A percentile compares a stretch with the other conserved stretches of the same genome.
phyloP scores from a whole-genome alignment of 2,329 filamentous ascomycete species.

The Penicillium sp. region DNA sequence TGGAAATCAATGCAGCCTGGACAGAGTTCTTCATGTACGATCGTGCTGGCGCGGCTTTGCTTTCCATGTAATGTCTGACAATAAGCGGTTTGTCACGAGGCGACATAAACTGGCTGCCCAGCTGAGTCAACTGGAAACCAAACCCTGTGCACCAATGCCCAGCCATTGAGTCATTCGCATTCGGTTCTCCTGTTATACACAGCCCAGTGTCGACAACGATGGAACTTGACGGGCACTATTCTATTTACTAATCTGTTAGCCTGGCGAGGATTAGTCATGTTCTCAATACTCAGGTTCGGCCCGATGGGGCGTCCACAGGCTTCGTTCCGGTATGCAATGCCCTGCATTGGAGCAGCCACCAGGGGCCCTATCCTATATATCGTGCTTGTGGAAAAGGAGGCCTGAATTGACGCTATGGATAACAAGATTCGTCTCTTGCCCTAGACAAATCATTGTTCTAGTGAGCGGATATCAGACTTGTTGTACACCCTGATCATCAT shows the following conservation, averaged over 20 bases:
- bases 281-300: background rate
- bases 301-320: background rate
- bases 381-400: background rate
- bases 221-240: background rate
- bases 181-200: background rate
- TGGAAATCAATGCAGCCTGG: background rate
- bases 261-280: background rate
- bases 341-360: background rate
- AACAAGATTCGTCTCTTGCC: background rate
- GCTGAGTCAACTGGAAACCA: background rate
- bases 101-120: background rate
- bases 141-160: no score
- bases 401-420: background rate
- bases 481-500: background rate
- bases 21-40: background rate
- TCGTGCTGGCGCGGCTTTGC: background rate
- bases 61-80: slow-evolving; percentile 1
- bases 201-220: no score
- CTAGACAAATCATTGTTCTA: background rate
- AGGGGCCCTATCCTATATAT: background rate
- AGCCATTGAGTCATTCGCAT: background rate
- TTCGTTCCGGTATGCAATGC: background rate
- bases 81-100: background rate
- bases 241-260: background rate
- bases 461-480: background rate